Percentiles rank a stretch among this genome's conserved stretches.
Evolutionary conservation across 352 stramenopile genomes (phyloP).

Genomic region (Globisporangium canariense): DNA sequence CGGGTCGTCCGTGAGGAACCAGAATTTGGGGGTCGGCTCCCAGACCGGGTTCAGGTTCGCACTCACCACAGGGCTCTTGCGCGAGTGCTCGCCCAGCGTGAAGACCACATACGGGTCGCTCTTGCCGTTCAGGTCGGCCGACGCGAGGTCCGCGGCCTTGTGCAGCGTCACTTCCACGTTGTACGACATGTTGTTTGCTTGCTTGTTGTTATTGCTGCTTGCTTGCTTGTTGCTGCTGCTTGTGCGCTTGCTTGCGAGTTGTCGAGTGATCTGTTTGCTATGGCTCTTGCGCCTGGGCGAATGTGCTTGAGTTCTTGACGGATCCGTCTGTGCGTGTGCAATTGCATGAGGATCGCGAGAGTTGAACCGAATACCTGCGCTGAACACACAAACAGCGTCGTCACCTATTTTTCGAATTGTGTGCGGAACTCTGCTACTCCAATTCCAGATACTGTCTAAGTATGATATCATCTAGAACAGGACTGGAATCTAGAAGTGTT

Average conservation of each 20-base stretch:
- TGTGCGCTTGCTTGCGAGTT: slow-evolving; percentile 9
- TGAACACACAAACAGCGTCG: neutral
- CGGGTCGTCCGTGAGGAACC: slow-evolving; percentile 61
- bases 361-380: neutral
- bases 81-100: slow-evolving; percentile 56
- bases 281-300: neutral
- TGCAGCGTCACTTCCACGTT: slow-evolving; percentile 67
- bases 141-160: slow-evolving; percentile 62
- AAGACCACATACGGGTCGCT: slow-evolving; percentile 83
- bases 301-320: neutral
- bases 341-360: neutral
- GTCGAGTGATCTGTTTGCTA: slow-evolving; percentile 1
- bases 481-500: too few relatives aligned
- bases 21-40: slow-evolving; percentile 60
- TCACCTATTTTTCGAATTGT: neutral
- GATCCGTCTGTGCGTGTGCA: neutral
- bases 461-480: too few relatives aligned
- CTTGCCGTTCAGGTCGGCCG: slow-evolving; percentile 82
- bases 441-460: too few relatives aligned
- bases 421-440: too few relatives aligned
- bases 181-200: slow-evolving; percentile 31
- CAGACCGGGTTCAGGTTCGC: slow-evolving; percentile 68
- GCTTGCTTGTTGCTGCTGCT: neutral
- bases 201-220: neutral
- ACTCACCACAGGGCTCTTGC: slow-evolving; percentile 62